A percentile compares a stretch with the other conserved stretches of the same genome.
phyloP scores from a whole-genome alignment of 1,139 yeast genomes.

The Magnusiomyces ingens region DNA sequence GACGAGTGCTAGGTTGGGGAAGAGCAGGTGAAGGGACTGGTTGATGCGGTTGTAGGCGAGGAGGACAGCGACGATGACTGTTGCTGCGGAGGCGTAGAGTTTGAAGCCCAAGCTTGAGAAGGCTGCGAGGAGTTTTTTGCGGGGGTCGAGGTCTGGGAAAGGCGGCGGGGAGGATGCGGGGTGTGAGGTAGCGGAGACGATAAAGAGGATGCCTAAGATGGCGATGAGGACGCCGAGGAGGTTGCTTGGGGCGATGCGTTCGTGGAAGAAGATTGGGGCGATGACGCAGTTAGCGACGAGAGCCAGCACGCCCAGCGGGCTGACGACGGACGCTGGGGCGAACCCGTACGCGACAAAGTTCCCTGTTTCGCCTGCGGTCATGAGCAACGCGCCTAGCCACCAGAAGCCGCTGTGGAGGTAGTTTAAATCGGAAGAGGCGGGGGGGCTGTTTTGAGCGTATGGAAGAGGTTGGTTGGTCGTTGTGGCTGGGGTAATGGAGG shows the following conservation, averaged over 20 bases:
- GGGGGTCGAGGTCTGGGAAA: too few relatives aligned
- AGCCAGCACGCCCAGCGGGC: conserved; percentile 43
- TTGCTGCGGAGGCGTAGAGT: too few relatives aligned
- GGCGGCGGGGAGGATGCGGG: conserved; percentile 8
- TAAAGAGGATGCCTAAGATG: conserved; percentile 37
- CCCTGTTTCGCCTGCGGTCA: conserved; percentile 40
- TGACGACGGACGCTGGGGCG: conserved; percentile 42
- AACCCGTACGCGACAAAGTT: conserved; percentile 43
- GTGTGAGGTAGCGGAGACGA: conserved; percentile 31
- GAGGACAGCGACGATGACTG: too few relatives aligned
- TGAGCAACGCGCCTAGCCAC: conserved; percentile 38
- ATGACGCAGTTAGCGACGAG: conserved; percentile 40
- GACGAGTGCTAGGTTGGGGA: conserved; percentile 33
- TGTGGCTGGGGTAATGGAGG: too few relatives aligned
- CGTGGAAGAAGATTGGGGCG: conserved; percentile 41
- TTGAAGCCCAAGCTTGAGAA: too few relatives aligned
- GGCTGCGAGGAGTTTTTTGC: too few relatives aligned
- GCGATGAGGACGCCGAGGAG: conserved; percentile 36
- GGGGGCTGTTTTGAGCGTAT: too few relatives aligned
- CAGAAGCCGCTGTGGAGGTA: conserved; percentile 31
- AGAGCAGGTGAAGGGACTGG: conserved; percentile 6
- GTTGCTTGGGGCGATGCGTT: conserved; percentile 31
- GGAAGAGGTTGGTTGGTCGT: too few relatives aligned
- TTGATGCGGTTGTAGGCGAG: background rate
- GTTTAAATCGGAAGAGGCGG: conserved; percentile 9